Evolutionary conservation across 306 rosid species (phyloP), one percentile per base, ranked within the genome.

Genomic region (Vicia sativa): DNA sequence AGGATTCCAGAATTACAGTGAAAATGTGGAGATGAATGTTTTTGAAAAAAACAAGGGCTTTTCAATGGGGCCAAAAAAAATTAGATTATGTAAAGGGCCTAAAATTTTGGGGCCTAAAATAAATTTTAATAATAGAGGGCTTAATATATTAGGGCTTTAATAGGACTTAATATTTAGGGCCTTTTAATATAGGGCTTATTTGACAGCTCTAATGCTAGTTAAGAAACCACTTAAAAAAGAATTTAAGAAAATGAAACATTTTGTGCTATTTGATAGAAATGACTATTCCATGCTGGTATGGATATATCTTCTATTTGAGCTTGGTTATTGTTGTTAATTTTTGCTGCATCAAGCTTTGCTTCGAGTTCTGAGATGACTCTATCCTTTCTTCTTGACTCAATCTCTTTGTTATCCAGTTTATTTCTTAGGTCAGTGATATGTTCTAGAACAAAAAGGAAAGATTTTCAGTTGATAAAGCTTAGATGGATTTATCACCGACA

Each of bases 261-360:
- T 34, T 79, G 13, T 37, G 43, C 19, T 49, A 57, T 71, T 64
- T 31, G 60, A 68, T 35, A 70, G 15, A 21, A 35, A 42, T 21
- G 53, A 45, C 44, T 62, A 26, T 26, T 55, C 62, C 12, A 4
- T 13, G 6, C 9, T 55, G 58, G 61, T 45, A 39, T 7, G 95
- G 95, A 90, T 90, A 90, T 87, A 74, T 83, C 85, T 69, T 87
- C 89, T 57, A 81, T 77, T 76, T 84, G 87, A 70, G 60, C 71
- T 73, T 79, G 87, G 74, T 56, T 53, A 52, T 73, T 73, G 56
- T 78, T 70, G 74, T 77, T 43, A 79, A 66, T 41, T 75, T 78
- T 83, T 74, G 65, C 83, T 25, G 70, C 85, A 41, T 81, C 91
- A 28, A 83, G 77, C 61, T 78, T 78, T 44, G 83, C 95, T 75